Evolutionary conservation across 306 rosid genomes (phyloP).

Genomic region (Lupinus albus): DNA sequence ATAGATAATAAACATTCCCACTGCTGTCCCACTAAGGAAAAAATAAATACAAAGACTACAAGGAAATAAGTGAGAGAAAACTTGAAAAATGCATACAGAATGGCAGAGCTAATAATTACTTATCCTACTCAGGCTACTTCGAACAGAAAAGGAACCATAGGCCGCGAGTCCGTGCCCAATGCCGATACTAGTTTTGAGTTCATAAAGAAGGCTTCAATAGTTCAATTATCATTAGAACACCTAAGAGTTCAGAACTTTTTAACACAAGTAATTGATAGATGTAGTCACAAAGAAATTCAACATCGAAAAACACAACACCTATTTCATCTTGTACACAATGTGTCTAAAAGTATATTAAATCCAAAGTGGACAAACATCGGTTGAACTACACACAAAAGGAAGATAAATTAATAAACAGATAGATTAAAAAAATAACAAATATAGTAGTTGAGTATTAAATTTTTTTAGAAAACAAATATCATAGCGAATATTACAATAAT

Average conservation of each 20-base stretch:
- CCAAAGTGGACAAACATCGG: not conserved
- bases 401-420: not conserved
- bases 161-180: not conserved
- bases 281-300: slow-evolving; percentile 1
- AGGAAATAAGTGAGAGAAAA: not conserved
- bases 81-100: slow-evolving; percentile 1
- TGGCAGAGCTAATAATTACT: slow-evolving; percentile 1
- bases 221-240: slow-evolving; percentile 1
- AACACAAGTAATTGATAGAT: not conserved
- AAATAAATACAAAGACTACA: not conserved
- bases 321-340: not conserved
- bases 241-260: not conserved
- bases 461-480: not conserved
- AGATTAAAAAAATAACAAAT: not conserved
- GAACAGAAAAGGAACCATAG: not conserved
- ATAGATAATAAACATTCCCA: slow-evolving; percentile 13
- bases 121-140: not conserved
- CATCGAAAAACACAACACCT: not conserved
- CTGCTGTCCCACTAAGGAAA: not conserved
- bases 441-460: slow-evolving; percentile 1
- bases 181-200: not conserved
- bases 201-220: not conserved
- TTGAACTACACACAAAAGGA: not conserved
- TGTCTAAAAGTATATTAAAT: slow-evolving; percentile 3
- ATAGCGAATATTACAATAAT: not conserved